phyloP scores from a whole-genome alignment of 257 asterid genomes.

The Plantago ovata region DNA sequence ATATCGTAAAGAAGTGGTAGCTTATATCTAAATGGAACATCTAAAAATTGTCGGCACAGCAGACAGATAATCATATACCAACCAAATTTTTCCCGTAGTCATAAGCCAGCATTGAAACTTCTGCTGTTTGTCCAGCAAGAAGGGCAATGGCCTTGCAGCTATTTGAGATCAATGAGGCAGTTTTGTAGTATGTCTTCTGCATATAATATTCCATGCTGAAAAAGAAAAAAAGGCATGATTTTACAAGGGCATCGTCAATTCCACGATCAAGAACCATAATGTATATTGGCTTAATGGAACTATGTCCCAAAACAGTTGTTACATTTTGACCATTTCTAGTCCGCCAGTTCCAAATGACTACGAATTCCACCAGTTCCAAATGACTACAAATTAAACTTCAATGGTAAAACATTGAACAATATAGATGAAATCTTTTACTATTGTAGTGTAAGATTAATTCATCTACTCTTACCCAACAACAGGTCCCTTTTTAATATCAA shows the following conservation, averaged over 20 bases:
- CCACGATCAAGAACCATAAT: neutral
- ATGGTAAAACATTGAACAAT: too few species aligned
- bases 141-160: slow-evolving; percentile 93
- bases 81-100: slow-evolving; percentile 97
- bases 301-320: too few species aligned
- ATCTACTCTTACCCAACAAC: too few species aligned
- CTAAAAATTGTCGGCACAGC: neutral
- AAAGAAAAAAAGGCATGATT: slow-evolving; percentile 19
- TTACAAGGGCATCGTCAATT: neutral
- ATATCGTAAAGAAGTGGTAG: too few species aligned
- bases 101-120: slow-evolving; percentile 81
- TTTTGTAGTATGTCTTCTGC: slow-evolving; percentile 96
- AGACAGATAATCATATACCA: slow-evolving; percentile 11
- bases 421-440: too few species aligned
- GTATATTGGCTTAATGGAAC: neutral
- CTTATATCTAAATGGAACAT: neutral
- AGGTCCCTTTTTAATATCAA: too few species aligned
- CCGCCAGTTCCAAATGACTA: too few species aligned
- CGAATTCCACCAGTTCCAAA: too few species aligned
- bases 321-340: too few species aligned
- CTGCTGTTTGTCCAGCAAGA: slow-evolving; percentile 91
- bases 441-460: too few species aligned
- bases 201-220: slow-evolving; percentile 96
- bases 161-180: slow-evolving; percentile 93
- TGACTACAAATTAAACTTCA: too few species aligned